A percentile compares a stretch with the other conserved stretches of the same genome.
Conservation (phyloP, 176 grass and related monocot genomes). For the Hyparrhenia diplandra region DNA sequence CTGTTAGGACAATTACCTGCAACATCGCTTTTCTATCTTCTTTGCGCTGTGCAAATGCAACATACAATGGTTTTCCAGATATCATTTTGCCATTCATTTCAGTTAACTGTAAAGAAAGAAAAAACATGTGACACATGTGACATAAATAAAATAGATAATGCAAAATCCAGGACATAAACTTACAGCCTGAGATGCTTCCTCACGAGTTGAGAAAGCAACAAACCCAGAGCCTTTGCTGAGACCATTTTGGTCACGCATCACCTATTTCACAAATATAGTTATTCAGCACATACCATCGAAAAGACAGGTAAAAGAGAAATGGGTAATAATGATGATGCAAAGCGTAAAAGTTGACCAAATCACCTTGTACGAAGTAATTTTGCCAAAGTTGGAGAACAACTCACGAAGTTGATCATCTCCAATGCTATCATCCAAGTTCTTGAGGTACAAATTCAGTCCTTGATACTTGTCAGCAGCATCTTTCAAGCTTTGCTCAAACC, state of each 20-base stretch:
- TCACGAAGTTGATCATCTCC: slow-evolving; percentile 73
- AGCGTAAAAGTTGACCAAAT: background rate
- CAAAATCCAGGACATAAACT: slow-evolving; percentile 29
- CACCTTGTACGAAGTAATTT: slow-evolving; percentile 95
- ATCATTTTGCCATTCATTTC: slow-evolving; percentile 99
- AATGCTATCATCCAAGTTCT: slow-evolving; percentile 90
- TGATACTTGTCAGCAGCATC: slow-evolving; percentile 76
- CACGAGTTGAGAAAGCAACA: slow-evolving; percentile 76
- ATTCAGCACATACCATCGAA: slow-evolving; percentile 12
- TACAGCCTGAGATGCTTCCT: slow-evolving; percentile 84
- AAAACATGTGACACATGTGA: background rate
- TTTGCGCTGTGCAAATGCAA: slow-evolving; percentile 92
- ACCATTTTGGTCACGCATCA: slow-evolving; percentile 81
- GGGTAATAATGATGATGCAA: background rate
- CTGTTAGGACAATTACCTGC: slow-evolving; percentile 47
- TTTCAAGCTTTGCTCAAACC: slow-evolving; percentile 77
- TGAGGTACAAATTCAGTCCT: slow-evolving; percentile 84
- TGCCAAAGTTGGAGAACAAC: slow-evolving; percentile 63
- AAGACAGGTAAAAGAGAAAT: background rate
- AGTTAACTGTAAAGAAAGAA: slow-evolving; percentile 39
- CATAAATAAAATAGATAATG: background rate
- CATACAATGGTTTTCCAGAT: slow-evolving; percentile 84
- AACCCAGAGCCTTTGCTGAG: slow-evolving; percentile 91
- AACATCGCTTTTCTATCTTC: slow-evolving; percentile 88
- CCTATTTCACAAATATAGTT: slow-evolving; percentile 41